These are phyloP conservation scores for Globisporangium radiosum DNA, from an alignment of 352 stramenopile genomes.

Conservation along the genomic window DNA sequence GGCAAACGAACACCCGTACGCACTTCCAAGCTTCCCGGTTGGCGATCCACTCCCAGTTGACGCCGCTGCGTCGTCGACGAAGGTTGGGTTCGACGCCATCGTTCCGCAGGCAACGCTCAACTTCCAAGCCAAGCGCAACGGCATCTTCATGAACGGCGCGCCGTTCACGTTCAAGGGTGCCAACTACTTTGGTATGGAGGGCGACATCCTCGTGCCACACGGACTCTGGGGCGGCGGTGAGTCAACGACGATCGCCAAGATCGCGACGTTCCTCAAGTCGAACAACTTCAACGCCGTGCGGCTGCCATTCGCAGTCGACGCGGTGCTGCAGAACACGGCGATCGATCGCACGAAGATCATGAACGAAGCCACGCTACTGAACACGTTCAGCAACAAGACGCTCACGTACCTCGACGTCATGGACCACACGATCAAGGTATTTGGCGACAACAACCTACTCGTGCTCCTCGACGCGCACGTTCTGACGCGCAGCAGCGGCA, in stretches of 20 bases:
- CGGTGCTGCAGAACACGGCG: conserved; percentile 25
- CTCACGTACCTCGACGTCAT: conserved; percentile 48
- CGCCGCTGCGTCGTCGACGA: background rate
- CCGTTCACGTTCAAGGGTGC: conserved; percentile 47
- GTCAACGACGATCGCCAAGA: conserved; percentile 4
- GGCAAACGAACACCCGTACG: background rate
- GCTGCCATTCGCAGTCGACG: conserved; percentile 44
- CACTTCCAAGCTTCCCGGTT: too few species aligned
- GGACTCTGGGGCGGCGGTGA: conserved; percentile 34
- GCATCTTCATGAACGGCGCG: conserved; percentile 25
- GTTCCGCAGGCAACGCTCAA: background rate
- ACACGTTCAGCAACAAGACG: conserved; percentile 20
- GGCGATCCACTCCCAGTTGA: too few species aligned
- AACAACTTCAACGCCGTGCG: conserved; percentile 10
- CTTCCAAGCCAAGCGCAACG: conserved; percentile 8
- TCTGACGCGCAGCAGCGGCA: conserved; percentile 27
- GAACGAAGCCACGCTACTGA: conserved; percentile 30
- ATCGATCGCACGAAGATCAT: conserved; percentile 35
- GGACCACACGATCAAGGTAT: conserved; percentile 33
- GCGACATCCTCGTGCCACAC: conserved; percentile 46
- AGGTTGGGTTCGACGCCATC: background rate
- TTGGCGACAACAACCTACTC: conserved; percentile 26
- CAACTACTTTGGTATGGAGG: conserved; percentile 65
- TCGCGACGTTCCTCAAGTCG: conserved; percentile 2
- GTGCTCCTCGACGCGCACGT: conserved; percentile 47